phyloP scores from a whole-genome alignment of 106 monocot genomes.

The Triglochin maritima region DNA sequence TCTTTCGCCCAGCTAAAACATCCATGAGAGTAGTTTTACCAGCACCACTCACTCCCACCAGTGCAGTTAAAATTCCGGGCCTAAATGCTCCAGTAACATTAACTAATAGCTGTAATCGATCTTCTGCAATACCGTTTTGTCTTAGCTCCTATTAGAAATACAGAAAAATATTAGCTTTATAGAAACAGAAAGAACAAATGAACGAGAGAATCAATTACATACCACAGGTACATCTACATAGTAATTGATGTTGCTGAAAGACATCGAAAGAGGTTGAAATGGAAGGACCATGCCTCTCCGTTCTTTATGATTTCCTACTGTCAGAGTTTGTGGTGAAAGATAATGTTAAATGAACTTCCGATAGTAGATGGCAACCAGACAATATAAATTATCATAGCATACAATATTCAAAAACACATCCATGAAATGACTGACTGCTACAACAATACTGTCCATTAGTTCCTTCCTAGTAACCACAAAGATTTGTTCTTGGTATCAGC shows the following conservation, averaged over 20 bases:
- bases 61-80: constrained; percentile 89
- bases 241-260: constrained; percentile 90
- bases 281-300: constrained; percentile 97
- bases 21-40: constrained; percentile 99
- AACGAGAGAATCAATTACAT: constrained; percentile 15
- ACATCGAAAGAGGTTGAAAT: constrained; percentile 93
- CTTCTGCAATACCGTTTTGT: constrained; percentile 72
- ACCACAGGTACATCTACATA: constrained; percentile 91
- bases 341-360: too few species aligned
- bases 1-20: constrained; percentile 97
- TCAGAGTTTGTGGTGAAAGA: background rate
- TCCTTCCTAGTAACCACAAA: too few species aligned
- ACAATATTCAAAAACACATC: background rate
- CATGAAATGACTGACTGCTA: too few species aligned
- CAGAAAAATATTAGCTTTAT: constrained; percentile 29
- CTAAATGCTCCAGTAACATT: constrained; percentile 98
- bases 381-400: background rate
- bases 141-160: constrained; percentile 76
- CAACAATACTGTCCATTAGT: too few species aligned
- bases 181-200: constrained; percentile 10
- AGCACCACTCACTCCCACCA: constrained; percentile 97
- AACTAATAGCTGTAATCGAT: constrained; percentile 72
- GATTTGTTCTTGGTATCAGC: too few species aligned
- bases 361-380: background rate
- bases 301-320: constrained; percentile 54